These are phyloP conservation scores for Candida koratica DNA, from an alignment of 805 yeast genomes.

Conservation along the genomic window DNA sequence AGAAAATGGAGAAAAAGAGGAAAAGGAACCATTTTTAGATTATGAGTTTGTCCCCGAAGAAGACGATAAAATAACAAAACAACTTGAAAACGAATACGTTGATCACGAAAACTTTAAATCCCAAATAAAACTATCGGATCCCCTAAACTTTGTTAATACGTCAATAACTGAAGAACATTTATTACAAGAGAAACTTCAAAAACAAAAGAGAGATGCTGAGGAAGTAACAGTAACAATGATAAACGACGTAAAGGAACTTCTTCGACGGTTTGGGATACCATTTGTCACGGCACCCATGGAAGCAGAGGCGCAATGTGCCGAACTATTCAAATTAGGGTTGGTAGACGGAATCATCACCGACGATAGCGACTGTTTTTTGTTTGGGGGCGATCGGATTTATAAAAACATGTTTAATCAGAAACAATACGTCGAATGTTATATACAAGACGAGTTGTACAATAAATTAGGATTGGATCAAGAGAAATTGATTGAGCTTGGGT, in stretches of 20 bases:
- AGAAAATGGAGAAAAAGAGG: not conserved
- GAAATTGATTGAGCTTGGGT: conserved; percentile 74
- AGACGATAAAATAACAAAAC: conserved; percentile 60
- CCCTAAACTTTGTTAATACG: conserved; percentile 22
- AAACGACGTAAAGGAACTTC: conserved; percentile 81
- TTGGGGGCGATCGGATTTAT: conserved; percentile 82
- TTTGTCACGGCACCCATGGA: conserved; percentile 96
- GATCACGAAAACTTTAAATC: conserved; percentile 64
- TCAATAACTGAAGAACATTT: conserved; percentile 43
- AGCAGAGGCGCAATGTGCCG: conserved; percentile 98
- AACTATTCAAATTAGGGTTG: conserved; percentile 56
- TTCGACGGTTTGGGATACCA: conserved; percentile 89
- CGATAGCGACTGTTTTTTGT: conserved; percentile 93
- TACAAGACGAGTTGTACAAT: conserved; percentile 50
- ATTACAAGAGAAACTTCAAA: conserved; percentile 58
- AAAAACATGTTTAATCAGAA: conserved; percentile 94
- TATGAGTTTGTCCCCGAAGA: conserved; percentile 77
- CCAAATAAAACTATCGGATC: conserved; percentile 21
- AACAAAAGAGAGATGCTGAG: conserved; percentile 82
- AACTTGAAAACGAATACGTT: conserved; percentile 63
- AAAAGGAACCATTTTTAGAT: conserved; percentile 31
- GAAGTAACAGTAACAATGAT: conserved; percentile 86
- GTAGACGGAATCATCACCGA: conserved; percentile 97
- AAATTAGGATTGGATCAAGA: conserved; percentile 63
- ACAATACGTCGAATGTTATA: conserved; percentile 84